Percentiles rank a stretch among this genome's conserved stretches.
Evolutionary conservation across 768 basidiomycete species (phyloP).

Genomic region (Suillus luteus): DNA sequence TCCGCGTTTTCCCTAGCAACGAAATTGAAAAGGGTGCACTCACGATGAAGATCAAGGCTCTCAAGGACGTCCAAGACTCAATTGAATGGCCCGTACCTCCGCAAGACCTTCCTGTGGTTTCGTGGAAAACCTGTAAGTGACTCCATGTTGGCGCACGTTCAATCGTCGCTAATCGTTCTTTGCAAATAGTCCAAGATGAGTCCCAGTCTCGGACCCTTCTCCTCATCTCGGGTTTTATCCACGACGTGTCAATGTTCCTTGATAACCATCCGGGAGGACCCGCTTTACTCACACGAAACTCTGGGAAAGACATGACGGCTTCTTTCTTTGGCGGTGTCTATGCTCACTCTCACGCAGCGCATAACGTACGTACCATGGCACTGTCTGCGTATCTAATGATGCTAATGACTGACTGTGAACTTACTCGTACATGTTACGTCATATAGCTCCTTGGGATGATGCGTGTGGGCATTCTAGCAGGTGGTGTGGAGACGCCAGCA

Average conservation of each 20-base stretch:
- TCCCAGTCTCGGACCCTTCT: constrained; percentile 66
- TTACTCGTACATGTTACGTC: background rate
- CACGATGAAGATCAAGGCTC: constrained; percentile 79
- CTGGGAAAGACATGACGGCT: constrained; percentile 81
- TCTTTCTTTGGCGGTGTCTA: constrained; percentile 87
- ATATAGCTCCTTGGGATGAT: constrained; percentile 69
- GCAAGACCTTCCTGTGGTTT: constrained; percentile 70
- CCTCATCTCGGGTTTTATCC: constrained; percentile 83
- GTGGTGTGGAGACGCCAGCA: constrained; percentile 56
- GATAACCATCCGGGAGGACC: constrained; percentile 83
- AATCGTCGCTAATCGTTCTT: constrained; percentile 1
- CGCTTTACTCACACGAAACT: constrained; percentile 52
- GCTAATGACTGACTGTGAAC: background rate
- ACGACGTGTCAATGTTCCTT: constrained; percentile 74
- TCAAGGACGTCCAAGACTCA: constrained; percentile 63
- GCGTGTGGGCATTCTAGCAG: constrained; percentile 69
- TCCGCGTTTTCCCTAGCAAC: constrained; percentile 85
- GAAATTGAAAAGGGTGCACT: constrained; percentile 83
- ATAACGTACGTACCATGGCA: constrained; percentile 53
- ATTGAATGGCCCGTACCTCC: constrained; percentile 60
- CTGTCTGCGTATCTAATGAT: constrained; percentile 8
- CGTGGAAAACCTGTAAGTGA: constrained; percentile 78
- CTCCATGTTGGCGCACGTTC: background rate
- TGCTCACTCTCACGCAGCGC: constrained; percentile 81
- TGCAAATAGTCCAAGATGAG: constrained; percentile 60